A percentile compares a stretch with the other conserved stretches of the same genome.
Conservation (phyloP, 1,139 yeast genomes). For the Komagataea norvegica region DNA sequence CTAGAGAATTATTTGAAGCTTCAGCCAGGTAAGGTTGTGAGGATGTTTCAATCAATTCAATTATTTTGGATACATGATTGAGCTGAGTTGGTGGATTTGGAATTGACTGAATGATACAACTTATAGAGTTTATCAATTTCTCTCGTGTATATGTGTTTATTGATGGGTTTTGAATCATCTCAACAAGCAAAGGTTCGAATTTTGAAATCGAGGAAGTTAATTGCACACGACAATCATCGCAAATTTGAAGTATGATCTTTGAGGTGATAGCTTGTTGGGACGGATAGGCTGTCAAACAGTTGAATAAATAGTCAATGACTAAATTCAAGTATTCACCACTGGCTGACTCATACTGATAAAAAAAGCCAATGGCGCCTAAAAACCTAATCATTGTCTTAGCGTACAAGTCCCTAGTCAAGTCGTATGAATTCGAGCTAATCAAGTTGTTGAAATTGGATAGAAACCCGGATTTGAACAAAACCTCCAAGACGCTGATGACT, state of each 20-base stretch:
- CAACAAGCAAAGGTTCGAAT: slow-evolving; percentile 47
- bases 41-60: slow-evolving; percentile 26
- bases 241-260: slow-evolving; percentile 53
- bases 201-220: slow-evolving; percentile 45
- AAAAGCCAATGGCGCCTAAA: slow-evolving; percentile 52
- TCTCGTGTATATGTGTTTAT: slow-evolving; percentile 53
- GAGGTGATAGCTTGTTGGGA: slow-evolving; percentile 39
- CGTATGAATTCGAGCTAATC: slow-evolving; percentile 1
- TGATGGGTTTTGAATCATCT: slow-evolving; percentile 43
- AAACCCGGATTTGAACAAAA: slow-evolving; percentile 30
- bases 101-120: slow-evolving; percentile 55
- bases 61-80: slow-evolving; percentile 27
- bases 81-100: slow-evolving; percentile 42
- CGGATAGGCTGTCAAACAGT: slow-evolving; percentile 31
- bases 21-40: slow-evolving; percentile 20
- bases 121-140: slow-evolving; percentile 54
- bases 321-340: slow-evolving; percentile 40
- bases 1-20: slow-evolving; percentile 14
- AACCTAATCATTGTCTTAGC: slow-evolving; percentile 47
- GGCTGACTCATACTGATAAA: slow-evolving; percentile 34
- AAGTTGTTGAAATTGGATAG: slow-evolving; percentile 13
- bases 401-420: slow-evolving; percentile 15
- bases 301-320: slow-evolving; percentile 48
- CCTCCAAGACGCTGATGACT: slow-evolving; percentile 24
- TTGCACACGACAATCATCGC: slow-evolving; percentile 53